Evolutionary conservation across 2,329 filamentous ascomycete species (phyloP), one percentile per base, ranked within the genome.

Genomic region (Colletotrichum cereale): DNA sequence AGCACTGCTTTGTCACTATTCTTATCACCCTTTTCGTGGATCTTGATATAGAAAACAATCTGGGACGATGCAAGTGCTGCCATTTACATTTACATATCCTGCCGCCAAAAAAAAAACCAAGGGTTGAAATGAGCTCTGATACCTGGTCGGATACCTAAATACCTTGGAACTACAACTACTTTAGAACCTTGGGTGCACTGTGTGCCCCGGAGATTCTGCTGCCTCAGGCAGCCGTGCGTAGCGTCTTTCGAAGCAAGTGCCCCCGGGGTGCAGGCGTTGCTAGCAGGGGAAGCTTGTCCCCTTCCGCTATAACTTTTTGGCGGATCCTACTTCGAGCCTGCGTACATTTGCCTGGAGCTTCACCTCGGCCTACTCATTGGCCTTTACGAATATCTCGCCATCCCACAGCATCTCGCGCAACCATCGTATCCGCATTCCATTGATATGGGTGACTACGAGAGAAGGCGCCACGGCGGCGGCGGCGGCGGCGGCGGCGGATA

Each of bases 361-460:
- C 47, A 61, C 40, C 47, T 34, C 21, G n/a, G 29, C 47, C 48
- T 26, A 48, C 47, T 36, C 47, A 63, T 55, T 55, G 61, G 14
- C 36, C 48, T 34, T 42, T 18, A 18, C 36, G 16, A 3, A 65
- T 16, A n/a, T 38, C 24, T n/a, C 12, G 11, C n/a, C 3, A 31
- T 34, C n/a, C 8, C 18, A n/a, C 21, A 12, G 8, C 5, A 53
- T 18, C 12, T 34, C 21, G 4, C 62, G 5, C 36, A 47, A n/a
- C 36, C 11, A 56, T 38, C 21, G n/a, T 29, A n/a, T 10, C 2
- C 36, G 18, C 12, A 24, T 5, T 26, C 12, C 5, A 29, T 55
- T 53, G 48, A 34, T 66, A 87, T 90, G 88, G 85, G 86, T 57
- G 88, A 90, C 76, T 85, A 88, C 80, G 88, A 90, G 74, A 84